Evolutionary conservation across 75 land plant species (phyloP), one percentile per base, ranked within the genome.

Genomic region (Pinus taeda): DNA sequence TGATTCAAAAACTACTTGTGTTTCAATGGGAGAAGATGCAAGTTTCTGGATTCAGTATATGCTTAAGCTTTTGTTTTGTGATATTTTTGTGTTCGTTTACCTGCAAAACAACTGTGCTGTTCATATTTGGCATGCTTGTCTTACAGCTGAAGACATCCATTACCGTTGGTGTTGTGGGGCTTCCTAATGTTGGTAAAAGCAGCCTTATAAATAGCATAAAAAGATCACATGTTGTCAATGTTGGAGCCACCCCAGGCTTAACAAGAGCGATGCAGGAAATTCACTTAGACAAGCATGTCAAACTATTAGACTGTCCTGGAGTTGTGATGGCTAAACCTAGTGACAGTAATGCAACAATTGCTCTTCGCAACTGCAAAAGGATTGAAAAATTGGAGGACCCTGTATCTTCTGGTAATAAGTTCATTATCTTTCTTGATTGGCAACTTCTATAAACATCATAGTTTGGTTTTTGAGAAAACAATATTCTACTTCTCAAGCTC

Each of bases 161-260:
- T 20, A 89, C 95, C 17, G 99, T 97, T 69, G 99, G 99, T 37
- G 83, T 97, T 57, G 91, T 97, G 75, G 99, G 99, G 22, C 84
- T 97, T 72, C 99, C 99, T 74, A 97, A 97, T 89, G 99, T 97
- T 83, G 99, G 99, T 22, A 97, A 97, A 75, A 97, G 99, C 78
- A 97, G 99, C 79, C 81, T 97, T 45, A 97, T 97, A 26, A 97
- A 97, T 73, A 97, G 98, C 55, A 81, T 92, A 81, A 88, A 86
- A 74, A 76, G 92, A 74, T 81, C 89, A 64, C 90, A 90, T 83
- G 99, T 86, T 83, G 99, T 85, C 57, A 97, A 85, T 88, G 95
- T 92, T 75, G 99, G 99, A 8, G 82, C 98, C 60, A 93, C 96
- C 37, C 98, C 99, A 53, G 99, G 99, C 30, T 75, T 95, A 33